These are phyloP conservation scores for Trichoderma sp. DNA, from an alignment of 2,329 filamentous ascomycete species.

Conservation along the genomic window DNA sequence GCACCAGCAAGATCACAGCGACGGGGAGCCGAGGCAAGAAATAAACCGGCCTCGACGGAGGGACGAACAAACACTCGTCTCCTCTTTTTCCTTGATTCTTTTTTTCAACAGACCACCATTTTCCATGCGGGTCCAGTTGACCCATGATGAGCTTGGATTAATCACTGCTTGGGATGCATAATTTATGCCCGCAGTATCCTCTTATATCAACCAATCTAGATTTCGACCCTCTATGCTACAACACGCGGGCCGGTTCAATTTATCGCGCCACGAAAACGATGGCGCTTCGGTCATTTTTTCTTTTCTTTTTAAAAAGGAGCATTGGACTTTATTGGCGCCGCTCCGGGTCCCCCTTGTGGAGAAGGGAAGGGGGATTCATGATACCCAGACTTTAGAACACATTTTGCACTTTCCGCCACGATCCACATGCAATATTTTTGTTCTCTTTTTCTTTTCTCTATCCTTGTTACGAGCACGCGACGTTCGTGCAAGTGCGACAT, in stretches of 20 bases:
- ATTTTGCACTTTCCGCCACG: slow-evolving; percentile 14
- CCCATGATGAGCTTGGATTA: neutral
- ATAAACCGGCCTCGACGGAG: slow-evolving; percentile 33
- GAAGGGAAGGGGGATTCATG: slow-evolving; percentile 6
- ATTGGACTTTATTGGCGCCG: slow-evolving; percentile 11
- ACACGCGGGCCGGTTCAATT: slow-evolving; percentile 6
- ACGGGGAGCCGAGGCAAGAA: slow-evolving; percentile 53
- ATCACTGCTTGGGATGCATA: neutral
- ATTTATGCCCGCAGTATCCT: neutral
- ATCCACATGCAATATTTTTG: slow-evolving; percentile 9
- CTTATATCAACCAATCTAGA: neutral
- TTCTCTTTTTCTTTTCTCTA: neutral
- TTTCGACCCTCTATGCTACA: neutral
- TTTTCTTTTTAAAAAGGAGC: neutral
- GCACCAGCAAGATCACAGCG: slow-evolving; percentile 71
- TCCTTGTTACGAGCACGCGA: slow-evolving; percentile 7
- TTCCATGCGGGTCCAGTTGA: neutral
- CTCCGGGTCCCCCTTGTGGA: slow-evolving; percentile 4
- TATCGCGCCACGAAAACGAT: neutral
- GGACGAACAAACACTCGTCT: neutral
- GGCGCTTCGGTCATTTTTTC: slow-evolving; percentile 14
- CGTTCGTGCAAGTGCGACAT: slow-evolving; percentile 1
- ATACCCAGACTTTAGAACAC: slow-evolving; percentile 20
- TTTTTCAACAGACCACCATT: neutral
- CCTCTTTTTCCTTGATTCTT: neutral